These are phyloP conservation scores for Rostrohypoxylon terebratum DNA, from an alignment of 495 filamentous ascomycete genomes.

Conservation along the genomic window DNA sequence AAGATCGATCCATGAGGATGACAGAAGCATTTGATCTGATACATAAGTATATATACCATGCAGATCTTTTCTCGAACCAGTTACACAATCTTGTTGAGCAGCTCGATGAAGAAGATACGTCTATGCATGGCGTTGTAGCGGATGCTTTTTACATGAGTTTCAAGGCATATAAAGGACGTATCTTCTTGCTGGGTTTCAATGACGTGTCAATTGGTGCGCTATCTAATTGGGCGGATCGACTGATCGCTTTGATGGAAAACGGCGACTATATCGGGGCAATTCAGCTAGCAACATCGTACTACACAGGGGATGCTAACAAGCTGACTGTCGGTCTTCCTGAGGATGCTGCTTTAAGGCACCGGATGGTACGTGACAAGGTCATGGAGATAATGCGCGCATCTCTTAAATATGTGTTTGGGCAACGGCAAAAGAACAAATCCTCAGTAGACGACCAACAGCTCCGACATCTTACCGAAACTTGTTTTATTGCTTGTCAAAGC, in stretches of 20 bases:
- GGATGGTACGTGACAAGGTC: conserved; percentile 86
- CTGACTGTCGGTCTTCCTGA: conserved; percentile 93
- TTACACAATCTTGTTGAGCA: conserved; percentile 86
- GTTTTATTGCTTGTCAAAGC: conserved; percentile 82
- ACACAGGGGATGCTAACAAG: conserved; percentile 87
- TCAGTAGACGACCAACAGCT: conserved; percentile 69
- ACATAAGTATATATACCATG: conserved; percentile 91
- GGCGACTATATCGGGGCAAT: conserved; percentile 95
- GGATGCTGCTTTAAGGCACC: conserved; percentile 78
- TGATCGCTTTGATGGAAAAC: conserved; percentile 95
- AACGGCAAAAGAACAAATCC: conserved; percentile 64
- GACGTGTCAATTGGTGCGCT: conserved; percentile 89
- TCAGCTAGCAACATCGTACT: conserved; percentile 88
- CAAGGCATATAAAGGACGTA: conserved; percentile 90
- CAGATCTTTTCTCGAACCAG: conserved; percentile 86
- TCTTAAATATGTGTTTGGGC: conserved; percentile 86
- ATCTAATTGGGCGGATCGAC: conserved; percentile 97
- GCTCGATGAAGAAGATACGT: conserved; percentile 84
- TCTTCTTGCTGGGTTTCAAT: conserved; percentile 91
- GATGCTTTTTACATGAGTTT: conserved; percentile 99
- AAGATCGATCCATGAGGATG: conserved; percentile 86
- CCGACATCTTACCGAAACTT: conserved; percentile 81
- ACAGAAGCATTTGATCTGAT: conserved; percentile 95
- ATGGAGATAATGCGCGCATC: conserved; percentile 96
- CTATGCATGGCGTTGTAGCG: conserved; percentile 95